These are phyloP conservation scores for Choricystis sp. DNA, from an alignment of 139 green algal species.

Conservation along the genomic window DNA sequence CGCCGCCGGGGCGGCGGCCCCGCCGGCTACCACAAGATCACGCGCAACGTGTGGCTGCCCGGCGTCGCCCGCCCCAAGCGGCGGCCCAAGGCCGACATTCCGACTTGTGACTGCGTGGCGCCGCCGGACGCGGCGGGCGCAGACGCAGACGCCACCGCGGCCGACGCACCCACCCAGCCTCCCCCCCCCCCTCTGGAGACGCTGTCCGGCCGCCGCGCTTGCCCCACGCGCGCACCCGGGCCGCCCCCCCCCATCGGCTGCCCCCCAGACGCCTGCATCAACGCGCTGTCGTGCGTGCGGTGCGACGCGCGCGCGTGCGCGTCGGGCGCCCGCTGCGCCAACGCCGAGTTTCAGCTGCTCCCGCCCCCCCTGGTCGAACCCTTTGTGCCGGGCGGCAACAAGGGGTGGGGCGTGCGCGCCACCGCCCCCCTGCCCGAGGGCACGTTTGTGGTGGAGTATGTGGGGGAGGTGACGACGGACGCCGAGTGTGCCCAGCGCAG, in stretches of 20 bases:
- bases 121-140: neutral
- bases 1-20: neutral
- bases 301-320: slow-evolving; percentile 62
- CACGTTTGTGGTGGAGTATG: slow-evolving; percentile 75
- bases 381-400: slow-evolving; percentile 53
- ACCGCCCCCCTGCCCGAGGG: slow-evolving; percentile 25
- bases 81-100: slow-evolving; percentile 37
- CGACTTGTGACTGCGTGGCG: slow-evolving; percentile 29
- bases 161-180: neutral
- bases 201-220: neutral
- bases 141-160: neutral
- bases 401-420: slow-evolving; percentile 49
- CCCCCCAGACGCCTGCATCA: slow-evolving; percentile 40
- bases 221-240: neutral
- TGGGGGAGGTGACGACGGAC: slow-evolving; percentile 35
- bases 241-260: slow-evolving; percentile 26
- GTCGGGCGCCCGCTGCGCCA: slow-evolving; percentile 52
- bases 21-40: slow-evolving; percentile 38
- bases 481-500: slow-evolving; percentile 40
- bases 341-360: slow-evolving; percentile 55
- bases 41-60: slow-evolving; percentile 39
- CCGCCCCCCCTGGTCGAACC: slow-evolving; percentile 36
- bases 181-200: too few relatives aligned
- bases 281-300: slow-evolving; percentile 44
- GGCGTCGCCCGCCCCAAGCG: slow-evolving; percentile 40